Conservation (phyloP, 257 asterid species). For the Plantago ovata region DNA sequence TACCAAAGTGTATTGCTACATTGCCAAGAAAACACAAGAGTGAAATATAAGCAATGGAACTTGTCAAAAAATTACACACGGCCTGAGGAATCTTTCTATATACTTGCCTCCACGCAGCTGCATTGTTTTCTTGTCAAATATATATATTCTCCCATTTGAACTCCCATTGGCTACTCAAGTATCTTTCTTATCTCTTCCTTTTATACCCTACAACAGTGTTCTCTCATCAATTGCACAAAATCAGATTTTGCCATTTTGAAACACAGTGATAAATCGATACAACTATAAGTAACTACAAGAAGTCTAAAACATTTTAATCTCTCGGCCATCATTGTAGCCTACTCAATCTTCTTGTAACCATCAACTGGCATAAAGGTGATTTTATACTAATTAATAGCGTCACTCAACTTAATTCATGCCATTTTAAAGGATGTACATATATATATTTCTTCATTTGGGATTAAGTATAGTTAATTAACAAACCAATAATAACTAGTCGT, state of each 20-base stretch:
- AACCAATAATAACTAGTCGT: no score
- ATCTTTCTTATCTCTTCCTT: background rate
- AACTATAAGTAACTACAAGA: no score
- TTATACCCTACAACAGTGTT: background rate
- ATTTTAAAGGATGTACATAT: no score
- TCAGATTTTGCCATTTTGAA: background rate
- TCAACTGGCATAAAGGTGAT: no score
- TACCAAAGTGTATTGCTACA: background rate
- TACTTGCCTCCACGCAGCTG: constrained; percentile 4
- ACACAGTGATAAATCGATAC: no score
- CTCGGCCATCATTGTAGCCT: no score
- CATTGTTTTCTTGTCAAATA: constrained; percentile 19
- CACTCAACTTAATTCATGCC: no score
- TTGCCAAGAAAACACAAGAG: constrained; percentile 4
- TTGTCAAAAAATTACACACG: background rate
- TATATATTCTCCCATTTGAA: constrained; percentile 22
- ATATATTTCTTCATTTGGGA: no score
- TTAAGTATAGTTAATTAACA: no score
- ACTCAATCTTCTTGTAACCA: no score
- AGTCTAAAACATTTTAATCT: no score
- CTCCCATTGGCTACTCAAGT: background rate
- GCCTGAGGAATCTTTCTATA: constrained; percentile 21
- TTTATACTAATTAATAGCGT: no score
- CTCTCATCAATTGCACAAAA: background rate
- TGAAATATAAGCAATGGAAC: background rate